A percentile compares a stretch with the other conserved stretches of the same genome.
These are phyloP conservation scores for Otatea glauca DNA, from an alignment of 176 grass and related monocot species.

Conservation along the genomic window DNA sequence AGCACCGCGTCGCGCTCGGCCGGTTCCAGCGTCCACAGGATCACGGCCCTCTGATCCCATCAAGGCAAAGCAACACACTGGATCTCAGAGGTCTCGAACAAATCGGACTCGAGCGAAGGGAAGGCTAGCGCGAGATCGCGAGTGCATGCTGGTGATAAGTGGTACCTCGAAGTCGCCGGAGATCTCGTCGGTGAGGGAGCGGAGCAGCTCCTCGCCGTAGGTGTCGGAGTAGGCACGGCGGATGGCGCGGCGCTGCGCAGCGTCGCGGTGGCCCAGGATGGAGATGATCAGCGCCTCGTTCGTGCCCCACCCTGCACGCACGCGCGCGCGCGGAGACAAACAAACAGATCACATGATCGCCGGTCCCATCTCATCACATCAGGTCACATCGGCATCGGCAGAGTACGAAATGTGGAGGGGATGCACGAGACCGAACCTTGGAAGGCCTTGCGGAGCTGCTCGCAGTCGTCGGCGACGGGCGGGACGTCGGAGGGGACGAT, in stretches of 20 bases:
- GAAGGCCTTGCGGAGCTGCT: constrained; percentile 88
- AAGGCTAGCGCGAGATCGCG: background rate
- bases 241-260: constrained; percentile 72
- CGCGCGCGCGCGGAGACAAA: background rate
- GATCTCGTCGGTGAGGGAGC: constrained; percentile 82
- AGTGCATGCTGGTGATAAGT: background rate
- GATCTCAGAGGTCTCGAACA: constrained; percentile 21
- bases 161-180: constrained; percentile 91
- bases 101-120: background rate
- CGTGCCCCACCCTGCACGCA: constrained; percentile 79
- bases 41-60: constrained; percentile 62
- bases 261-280: constrained; percentile 85
- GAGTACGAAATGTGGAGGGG: background rate
- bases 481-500: constrained; percentile 61
- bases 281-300: constrained; percentile 90
- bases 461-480: constrained; percentile 70
- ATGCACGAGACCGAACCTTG: constrained; percentile 47
- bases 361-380: background rate
- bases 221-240: constrained; percentile 67
- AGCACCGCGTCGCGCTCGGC: constrained; percentile 87
- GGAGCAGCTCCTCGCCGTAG: constrained; percentile 84
- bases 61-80: background rate
- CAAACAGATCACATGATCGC: constrained; percentile 19
- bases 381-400: background rate
- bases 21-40: constrained; percentile 86